Evolutionary conservation across 2,329 filamentous ascomycete genomes (phyloP).

Genomic region (Aureobasidium sp.): DNA sequence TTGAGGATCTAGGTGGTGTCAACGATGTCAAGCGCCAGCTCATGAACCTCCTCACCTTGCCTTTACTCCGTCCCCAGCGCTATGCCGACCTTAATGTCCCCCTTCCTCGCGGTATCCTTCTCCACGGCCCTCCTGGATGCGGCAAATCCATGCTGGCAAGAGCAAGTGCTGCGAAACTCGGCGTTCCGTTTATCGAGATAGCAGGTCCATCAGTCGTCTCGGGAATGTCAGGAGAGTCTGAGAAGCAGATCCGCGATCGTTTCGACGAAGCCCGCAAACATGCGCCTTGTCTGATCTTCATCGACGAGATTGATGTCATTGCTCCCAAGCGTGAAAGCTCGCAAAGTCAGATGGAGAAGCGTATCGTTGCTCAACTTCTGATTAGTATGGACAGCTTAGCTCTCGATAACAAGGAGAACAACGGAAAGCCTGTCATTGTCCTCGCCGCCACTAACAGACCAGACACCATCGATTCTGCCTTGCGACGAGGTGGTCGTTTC

Average conservation of each 20-base stretch:
- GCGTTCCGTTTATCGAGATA: conserved; percentile 73
- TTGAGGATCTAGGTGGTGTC: conserved; percentile 70
- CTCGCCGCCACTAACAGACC: conserved; percentile 86
- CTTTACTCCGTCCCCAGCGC: conserved; percentile 60
- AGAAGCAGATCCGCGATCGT: conserved; percentile 75
- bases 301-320: conserved; percentile 88
- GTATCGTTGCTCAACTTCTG: conserved; percentile 75
- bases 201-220: conserved; percentile 74
- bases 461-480: conserved; percentile 73
- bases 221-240: conserved; percentile 82
- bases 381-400: conserved; percentile 78
- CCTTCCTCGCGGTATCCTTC: conserved; percentile 64
- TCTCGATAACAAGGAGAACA: conserved; percentile 53
- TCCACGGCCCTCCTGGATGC: conserved; percentile 78
- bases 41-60: conserved; percentile 64
- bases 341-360: conserved; percentile 81
- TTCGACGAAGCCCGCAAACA: conserved; percentile 82
- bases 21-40: conserved; percentile 64
- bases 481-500: conserved; percentile 69
- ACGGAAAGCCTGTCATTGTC: conserved; percentile 74
- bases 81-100: conserved; percentile 61
- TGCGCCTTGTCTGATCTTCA: conserved; percentile 83
- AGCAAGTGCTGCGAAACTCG: conserved; percentile 67
- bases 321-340: conserved; percentile 77
- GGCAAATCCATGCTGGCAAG: conserved; percentile 81